A percentile compares a stretch with the other conserved stretches of the same genome.
phyloP scores from a whole-genome alignment of 371 early-diverging fungal genomes.

The Rhizopus delemar region DNA sequence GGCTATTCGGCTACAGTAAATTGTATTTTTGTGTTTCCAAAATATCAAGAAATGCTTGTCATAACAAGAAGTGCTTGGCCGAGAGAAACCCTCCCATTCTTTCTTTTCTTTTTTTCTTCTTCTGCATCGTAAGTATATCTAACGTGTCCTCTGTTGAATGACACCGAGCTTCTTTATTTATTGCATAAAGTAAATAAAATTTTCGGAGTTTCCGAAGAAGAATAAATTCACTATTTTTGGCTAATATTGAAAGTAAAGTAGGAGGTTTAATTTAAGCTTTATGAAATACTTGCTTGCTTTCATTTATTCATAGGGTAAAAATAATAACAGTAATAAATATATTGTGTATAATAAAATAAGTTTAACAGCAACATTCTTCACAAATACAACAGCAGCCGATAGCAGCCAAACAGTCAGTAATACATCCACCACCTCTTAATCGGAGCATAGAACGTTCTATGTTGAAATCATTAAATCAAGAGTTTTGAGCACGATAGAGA shows the following conservation, averaged over 20 bases:
- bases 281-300: background rate
- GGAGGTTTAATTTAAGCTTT: background rate
- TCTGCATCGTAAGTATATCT: too few relatives aligned
- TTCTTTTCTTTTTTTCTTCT: too few relatives aligned
- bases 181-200: too few relatives aligned
- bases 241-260: too few relatives aligned
- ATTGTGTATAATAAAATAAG: background rate
- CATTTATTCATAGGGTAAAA: background rate
- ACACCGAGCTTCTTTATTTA: too few relatives aligned
- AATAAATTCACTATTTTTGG: background rate
- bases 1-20: too few relatives aligned
- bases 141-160: too few relatives aligned
- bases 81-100: too few relatives aligned
- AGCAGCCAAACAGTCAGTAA: slow-evolving; percentile 32
- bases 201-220: background rate
- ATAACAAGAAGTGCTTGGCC: too few relatives aligned
- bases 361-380: slow-evolving; percentile 28
- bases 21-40: too few relatives aligned
- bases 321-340: background rate
- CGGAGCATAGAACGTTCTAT: slow-evolving; percentile 6
- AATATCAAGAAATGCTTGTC: too few relatives aligned
- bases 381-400: slow-evolving; percentile 36
- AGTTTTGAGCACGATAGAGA: background rate
- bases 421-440: slow-evolving; percentile 34
- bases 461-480: slow-evolving; percentile 8